A percentile compares a stretch with the other conserved stretches of the same genome.
These are phyloP conservation scores for Leucogyrophana mollusca DNA, from an alignment of 768 basidiomycete genomes.

Conservation along the genomic window DNA sequence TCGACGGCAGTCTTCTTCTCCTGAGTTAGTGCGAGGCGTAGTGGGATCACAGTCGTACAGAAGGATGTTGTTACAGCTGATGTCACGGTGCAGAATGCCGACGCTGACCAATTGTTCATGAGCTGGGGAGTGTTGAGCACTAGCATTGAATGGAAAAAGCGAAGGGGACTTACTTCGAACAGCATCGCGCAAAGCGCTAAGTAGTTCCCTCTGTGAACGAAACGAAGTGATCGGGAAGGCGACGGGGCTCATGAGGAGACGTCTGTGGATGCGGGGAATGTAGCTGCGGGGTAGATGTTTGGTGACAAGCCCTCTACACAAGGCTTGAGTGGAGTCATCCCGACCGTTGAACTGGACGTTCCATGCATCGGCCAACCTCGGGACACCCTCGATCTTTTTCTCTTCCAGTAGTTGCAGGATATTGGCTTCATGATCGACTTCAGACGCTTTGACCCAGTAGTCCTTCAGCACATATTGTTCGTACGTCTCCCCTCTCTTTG, in stretches of 20 bases:
- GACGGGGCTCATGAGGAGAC: background rate
- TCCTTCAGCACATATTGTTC: constrained; percentile 1
- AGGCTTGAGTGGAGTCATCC: background rate
- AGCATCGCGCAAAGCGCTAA: background rate
- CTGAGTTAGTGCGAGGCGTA: too few relatives aligned
- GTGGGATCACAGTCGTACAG: too few relatives aligned
- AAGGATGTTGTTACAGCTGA: too few relatives aligned
- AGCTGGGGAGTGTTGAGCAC: too few relatives aligned
- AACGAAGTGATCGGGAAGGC: background rate
- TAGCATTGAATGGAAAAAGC: too few relatives aligned
- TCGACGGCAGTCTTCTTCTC: too few relatives aligned
- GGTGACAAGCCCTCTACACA: too few relatives aligned
- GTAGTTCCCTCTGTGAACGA: background rate
- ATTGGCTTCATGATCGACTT: background rate
- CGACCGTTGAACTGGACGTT: background rate
- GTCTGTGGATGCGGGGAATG: background rate
- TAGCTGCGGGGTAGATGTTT: background rate
- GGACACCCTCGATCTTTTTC: background rate
- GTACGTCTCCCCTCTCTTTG: too few relatives aligned
- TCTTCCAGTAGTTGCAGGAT: too few relatives aligned
- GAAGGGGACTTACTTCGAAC: too few relatives aligned
- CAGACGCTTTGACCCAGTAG: background rate
- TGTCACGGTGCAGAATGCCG: too few relatives aligned
- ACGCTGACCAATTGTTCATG: too few relatives aligned
- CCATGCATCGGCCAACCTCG: background rate